Conservation (phyloP, 2,329 filamentous ascomycete species). For the Paramyrothecium sp. region DNA sequence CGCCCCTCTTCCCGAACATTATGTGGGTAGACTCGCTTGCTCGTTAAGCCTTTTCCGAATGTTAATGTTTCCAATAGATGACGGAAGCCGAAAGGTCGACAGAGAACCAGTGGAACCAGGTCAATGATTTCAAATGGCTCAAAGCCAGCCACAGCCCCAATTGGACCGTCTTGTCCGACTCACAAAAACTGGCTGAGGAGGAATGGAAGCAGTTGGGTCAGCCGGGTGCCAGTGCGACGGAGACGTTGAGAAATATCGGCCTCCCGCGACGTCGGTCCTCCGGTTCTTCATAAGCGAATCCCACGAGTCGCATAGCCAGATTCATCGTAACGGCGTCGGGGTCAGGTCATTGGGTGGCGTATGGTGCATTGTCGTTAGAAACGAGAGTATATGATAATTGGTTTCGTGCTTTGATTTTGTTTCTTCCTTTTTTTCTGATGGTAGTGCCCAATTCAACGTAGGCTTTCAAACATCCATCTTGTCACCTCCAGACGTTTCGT, state of each 20-base stretch:
- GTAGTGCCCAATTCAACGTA: not conserved
- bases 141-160: conserved; percentile 84
- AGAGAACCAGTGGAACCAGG: conserved; percentile 79
- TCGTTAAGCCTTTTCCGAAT: not conserved
- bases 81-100: conserved; percentile 25
- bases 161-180: conserved; percentile 69
- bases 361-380: not conserved
- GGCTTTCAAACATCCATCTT: conserved; percentile 39
- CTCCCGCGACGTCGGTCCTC: conserved; percentile 22
- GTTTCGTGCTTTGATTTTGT: not conserved
- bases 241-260: conserved; percentile 59
- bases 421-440: not conserved
- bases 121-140: conserved; percentile 98
- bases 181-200: conserved; percentile 56
- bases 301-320: not conserved
- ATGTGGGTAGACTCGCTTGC: conserved; percentile 53
- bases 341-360: not conserved
- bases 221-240: conserved; percentile 59
- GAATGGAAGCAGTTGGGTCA: conserved; percentile 69
- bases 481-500: conserved; percentile 24
- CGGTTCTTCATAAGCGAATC: not conserved
- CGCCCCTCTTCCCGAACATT: conserved; percentile 67
- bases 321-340: not conserved
- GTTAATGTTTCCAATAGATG: conserved; percentile 14
- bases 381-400: not conserved